Base-by-base conservation (phyloP, 108 stramenopile genomes). In the Hondaea fermentalgiana region DNA sequence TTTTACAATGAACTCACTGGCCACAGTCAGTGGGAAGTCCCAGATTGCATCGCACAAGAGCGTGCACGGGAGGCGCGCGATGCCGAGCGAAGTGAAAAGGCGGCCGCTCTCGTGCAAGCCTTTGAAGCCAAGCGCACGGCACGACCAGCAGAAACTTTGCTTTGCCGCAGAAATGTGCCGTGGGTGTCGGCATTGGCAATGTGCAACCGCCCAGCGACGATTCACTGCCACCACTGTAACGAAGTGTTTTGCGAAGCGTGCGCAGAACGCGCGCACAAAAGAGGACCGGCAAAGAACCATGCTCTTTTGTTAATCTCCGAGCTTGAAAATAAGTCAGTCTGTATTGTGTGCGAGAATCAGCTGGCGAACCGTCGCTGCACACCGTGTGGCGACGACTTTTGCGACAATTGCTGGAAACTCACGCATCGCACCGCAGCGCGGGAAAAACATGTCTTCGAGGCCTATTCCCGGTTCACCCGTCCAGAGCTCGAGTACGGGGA, bases 401-500 rank as follows among this genome's bases (percentile, higher is more conserved):
- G 76, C 51, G 51, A 83, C 0, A 47, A 35, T 6, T 83, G 76
- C 28, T 83, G 76, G 76, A 28, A 8, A 23, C 19, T 12, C n/a
- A n/a, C 51, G 76, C 76, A 83, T 35, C 19, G 51, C 10, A 45
- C 76, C n/a, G 49, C 12, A 12, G 49, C 45, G 10, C 51, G 51
- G 0, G 49, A 28, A 3, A 35, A 6, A 16, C 76, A 83, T 4
- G 10, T 6, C 43, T 83, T 14, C 10, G 51, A 83, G 28, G 4
- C 12, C 6, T 16, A 25, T 35, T 12, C 6, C 16, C 4, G 76
- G 49, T 53, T 45, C 5, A 53, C 51, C 19, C 44, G 49, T 43
- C 76, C 76, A 21, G 49, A 83, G 23, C 76, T 83, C n/a, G 76
- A 53, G 51, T 83, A 83, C 28, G 76, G 76, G 6, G 76, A 83